Evolutionary conservation across 2,329 filamentous ascomycete genomes (phyloP).

Genomic region (Metarhizium album): DNA sequence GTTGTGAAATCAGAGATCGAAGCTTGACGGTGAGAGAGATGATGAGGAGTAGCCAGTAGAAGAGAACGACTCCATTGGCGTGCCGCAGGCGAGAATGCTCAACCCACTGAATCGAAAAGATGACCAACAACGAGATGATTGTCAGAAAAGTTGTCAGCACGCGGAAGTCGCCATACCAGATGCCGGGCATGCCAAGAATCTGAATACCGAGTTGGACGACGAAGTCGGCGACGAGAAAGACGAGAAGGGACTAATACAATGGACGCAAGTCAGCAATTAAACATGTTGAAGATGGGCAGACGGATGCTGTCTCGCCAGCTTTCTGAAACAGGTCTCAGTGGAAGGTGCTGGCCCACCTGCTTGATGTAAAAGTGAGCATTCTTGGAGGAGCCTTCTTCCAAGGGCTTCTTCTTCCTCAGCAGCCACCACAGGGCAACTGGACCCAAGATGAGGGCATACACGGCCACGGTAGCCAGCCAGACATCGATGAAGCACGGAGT

Average conservation of each 20-base stretch:
- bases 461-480: slow-evolving; percentile 68
- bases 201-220: slow-evolving; percentile 66
- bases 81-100: slow-evolving; percentile 77
- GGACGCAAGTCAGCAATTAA: background rate
- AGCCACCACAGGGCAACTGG: slow-evolving; percentile 72
- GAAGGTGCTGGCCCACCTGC: slow-evolving; percentile 44
- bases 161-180: slow-evolving; percentile 74
- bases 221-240: slow-evolving; percentile 55
- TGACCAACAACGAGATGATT: slow-evolving; percentile 59
- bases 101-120: slow-evolving; percentile 73
- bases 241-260: slow-evolving; percentile 40
- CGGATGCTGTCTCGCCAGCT: background rate
- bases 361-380: slow-evolving; percentile 92
- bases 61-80: slow-evolving; percentile 77
- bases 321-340: background rate
- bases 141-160: slow-evolving; percentile 72
- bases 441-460: slow-evolving; percentile 70
- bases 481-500: slow-evolving; percentile 96
- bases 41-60: slow-evolving; percentile 85
- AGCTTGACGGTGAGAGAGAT: slow-evolving; percentile 73
- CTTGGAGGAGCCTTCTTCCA: slow-evolving; percentile 50
- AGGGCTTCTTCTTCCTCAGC: slow-evolving; percentile 50
- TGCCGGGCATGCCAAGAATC: slow-evolving; percentile 53
- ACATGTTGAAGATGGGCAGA: background rate
- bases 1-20: slow-evolving; percentile 71